Base-by-base conservation (phyloP, 768 basidiomycete genomes). In the Fomitopsis serialis region DNA sequence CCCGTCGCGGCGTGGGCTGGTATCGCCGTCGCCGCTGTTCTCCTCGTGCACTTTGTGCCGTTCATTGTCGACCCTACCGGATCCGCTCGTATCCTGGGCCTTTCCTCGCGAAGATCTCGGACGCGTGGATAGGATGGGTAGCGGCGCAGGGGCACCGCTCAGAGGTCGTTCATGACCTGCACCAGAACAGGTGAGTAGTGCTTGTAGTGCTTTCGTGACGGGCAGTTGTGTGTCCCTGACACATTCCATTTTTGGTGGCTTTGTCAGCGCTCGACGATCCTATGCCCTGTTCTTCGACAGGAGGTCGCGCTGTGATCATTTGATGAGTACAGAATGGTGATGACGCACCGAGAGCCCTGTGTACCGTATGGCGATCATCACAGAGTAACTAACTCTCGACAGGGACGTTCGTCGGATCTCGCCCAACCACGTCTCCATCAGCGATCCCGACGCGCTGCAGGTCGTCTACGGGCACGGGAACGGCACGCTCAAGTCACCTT, bases 391-490 rank as follows among this genome's bases (percentile, higher is more conserved):
- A 32, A 2, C 43, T 22, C 25, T 15, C 7, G 40, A 19, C 45
- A 74, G 74, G 73, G 40, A 67, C 66, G 4, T 69, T 75, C 43
- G 72, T 75, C 15, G 74, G 52, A 63, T 76, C 51, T 73, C 74
- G 10, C 77, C 77, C 1, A 72, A 76, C 55, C 74, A 78, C 55
- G 54, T 80, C 21, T 75, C 74, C n/a, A 72, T 80, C 53, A 63
- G 74, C 5, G 75, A 89, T 60, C 89, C 92, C 0, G 84, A 83
- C 0, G 92, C 91, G 0, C 78, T 94, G 13, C 74, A 74, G 36
- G 64, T 83, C 53, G 75, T 95, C 13, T 93, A 93, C 62, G 91
- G 84, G 1, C 92, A 85, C 57, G 90, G 90, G 3, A 92, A 84
- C 53, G 91, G 92, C n/a, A 80, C 87, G 5, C 76, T 87, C 53